A percentile compares a stretch with the other conserved stretches of the same genome.
Conservation (phyloP, 371 early-diverging fungal genomes). For the Mortierella sp. region DNA sequence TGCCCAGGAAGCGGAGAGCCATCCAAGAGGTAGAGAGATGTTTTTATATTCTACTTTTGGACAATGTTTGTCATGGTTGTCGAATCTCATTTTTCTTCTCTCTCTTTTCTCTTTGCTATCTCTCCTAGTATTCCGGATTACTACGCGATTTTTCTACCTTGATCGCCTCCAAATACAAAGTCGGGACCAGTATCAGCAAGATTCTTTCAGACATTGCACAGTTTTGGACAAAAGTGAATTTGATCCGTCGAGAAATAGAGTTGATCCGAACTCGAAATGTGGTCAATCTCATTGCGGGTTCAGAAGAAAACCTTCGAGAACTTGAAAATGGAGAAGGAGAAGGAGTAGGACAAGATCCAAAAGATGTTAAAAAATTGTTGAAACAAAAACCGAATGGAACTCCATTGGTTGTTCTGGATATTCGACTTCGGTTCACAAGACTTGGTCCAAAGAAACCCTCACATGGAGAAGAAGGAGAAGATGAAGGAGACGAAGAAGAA, state of each 20-base stretch:
- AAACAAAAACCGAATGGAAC: slow-evolving; percentile 4
- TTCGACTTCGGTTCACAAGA: slow-evolving; percentile 45
- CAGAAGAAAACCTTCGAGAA: slow-evolving; percentile 46
- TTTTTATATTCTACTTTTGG: neutral
- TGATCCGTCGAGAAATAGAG: slow-evolving; percentile 38
- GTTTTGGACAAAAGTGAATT: slow-evolving; percentile 32
- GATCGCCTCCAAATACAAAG: slow-evolving; percentile 38
- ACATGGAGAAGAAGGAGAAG: neutral
- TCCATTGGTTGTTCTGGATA: slow-evolving; percentile 45
- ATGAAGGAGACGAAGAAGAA: slow-evolving; percentile 8
- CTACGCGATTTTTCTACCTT: slow-evolving; percentile 30
- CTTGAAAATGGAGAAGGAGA: slow-evolving; percentile 17
- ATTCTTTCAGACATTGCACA: slow-evolving; percentile 39
- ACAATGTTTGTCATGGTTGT: neutral
- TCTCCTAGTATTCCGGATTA: slow-evolving; percentile 23
- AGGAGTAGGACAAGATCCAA: too few relatives aligned
- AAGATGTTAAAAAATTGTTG: neutral
- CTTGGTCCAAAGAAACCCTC: neutral
- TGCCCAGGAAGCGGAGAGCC: slow-evolving; percentile 17
- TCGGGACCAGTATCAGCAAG: slow-evolving; percentile 38
- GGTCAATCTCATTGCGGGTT: slow-evolving; percentile 50
- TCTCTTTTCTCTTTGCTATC: neutral
- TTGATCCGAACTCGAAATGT: slow-evolving; percentile 41
- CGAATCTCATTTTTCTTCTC: neutral
- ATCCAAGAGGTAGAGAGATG: slow-evolving; percentile 29